Conservation (phyloP, 768 basidiomycete genomes). For the Amyloporia xantha region DNA sequence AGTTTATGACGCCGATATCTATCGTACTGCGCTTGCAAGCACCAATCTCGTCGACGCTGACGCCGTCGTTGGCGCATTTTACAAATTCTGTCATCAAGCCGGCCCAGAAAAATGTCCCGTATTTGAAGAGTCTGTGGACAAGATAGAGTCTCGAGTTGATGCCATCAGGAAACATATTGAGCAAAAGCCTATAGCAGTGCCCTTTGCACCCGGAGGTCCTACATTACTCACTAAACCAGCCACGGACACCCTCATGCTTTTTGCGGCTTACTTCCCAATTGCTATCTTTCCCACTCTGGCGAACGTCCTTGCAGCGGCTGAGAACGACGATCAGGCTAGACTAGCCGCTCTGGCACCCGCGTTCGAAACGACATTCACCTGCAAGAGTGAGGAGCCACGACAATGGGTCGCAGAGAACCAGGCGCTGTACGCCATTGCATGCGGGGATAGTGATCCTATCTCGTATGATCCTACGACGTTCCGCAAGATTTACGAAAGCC, state of each 20-base stretch:
- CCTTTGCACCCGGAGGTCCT: slow-evolving; percentile 3
- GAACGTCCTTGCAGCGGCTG: slow-evolving; percentile 7
- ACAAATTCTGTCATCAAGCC: slow-evolving; percentile 16
- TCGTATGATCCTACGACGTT: slow-evolving; percentile 6
- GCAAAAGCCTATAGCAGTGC: neutral
- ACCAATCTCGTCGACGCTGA: slow-evolving; percentile 20
- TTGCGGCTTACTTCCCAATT: slow-evolving; percentile 6
- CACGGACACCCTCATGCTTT: neutral
- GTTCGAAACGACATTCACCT: slow-evolving; percentile 6
- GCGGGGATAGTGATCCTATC: slow-evolving; percentile 11
- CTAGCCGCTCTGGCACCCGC: slow-evolving; percentile 6
- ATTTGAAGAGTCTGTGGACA: slow-evolving; percentile 14
- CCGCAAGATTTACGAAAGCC: slow-evolving; percentile 1
- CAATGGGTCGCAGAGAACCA: slow-evolving; percentile 5
- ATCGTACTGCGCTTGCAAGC: slow-evolving; percentile 14
- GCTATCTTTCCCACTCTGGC: slow-evolving; percentile 4
- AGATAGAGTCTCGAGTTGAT: slow-evolving; percentile 15
- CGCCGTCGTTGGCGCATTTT: slow-evolving; percentile 12
- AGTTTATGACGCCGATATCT: slow-evolving; percentile 21
- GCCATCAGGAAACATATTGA: slow-evolving; percentile 2
- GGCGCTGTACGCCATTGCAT: slow-evolving; percentile 11
- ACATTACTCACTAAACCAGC: slow-evolving; percentile 3
- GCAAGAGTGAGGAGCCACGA: neutral
- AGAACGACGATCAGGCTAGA: slow-evolving; percentile 4
- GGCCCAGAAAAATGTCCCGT: slow-evolving; percentile 19